Conservation (phyloP, 257 asterid species). For the Fraxinus cuspidata region DNA sequence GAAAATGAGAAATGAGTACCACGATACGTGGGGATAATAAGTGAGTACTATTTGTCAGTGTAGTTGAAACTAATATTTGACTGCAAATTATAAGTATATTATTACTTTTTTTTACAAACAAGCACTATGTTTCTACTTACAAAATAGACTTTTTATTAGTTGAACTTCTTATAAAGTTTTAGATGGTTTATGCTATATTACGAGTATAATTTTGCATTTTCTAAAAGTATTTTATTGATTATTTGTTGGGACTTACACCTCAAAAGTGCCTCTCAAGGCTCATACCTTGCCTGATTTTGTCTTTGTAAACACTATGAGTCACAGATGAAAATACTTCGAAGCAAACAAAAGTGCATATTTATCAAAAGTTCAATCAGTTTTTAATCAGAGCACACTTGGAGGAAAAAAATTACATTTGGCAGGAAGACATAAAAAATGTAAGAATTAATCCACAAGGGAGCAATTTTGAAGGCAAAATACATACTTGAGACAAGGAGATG, state of each 20-base stretch:
- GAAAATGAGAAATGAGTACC: too few species aligned
- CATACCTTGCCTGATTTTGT: neutral
- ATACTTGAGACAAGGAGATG: conserved; percentile 78
- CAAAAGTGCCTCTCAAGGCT: neutral
- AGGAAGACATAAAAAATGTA: neutral
- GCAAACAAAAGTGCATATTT: neutral
- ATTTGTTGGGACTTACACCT: neutral
- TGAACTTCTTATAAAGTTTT: too few species aligned
- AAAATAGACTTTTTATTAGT: neutral
- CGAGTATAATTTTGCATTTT: neutral
- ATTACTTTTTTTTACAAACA: too few species aligned
- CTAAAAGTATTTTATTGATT: too few species aligned
- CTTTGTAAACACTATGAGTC: neutral
- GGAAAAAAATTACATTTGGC: neutral
- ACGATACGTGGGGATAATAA: too few species aligned
- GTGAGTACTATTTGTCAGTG: too few species aligned
- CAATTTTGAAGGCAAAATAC: conserved; percentile 22
- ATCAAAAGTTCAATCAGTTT: neutral
- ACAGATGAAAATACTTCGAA: neutral
- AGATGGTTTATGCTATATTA: neutral
- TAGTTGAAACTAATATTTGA: too few species aligned
- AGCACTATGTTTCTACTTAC: neutral
- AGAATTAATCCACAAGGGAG: neutral
- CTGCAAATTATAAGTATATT: too few species aligned
- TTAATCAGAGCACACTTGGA: neutral